These are phyloP conservation scores for Elsinoe arachidis DNA, from an alignment of 2,329 filamentous ascomycete species.

Conservation along the genomic window DNA sequence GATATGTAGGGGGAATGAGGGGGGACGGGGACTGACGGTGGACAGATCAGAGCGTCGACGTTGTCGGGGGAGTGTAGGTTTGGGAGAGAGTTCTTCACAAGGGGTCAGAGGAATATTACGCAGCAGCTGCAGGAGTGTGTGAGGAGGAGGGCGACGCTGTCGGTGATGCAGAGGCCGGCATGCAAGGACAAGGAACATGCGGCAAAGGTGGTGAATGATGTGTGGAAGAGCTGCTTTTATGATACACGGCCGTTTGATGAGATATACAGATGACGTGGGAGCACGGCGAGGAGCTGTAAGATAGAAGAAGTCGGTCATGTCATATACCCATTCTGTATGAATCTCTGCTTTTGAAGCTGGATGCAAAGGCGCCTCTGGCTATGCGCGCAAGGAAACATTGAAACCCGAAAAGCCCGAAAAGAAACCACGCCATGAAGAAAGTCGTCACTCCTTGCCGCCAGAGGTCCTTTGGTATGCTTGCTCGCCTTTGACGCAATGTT, in stretches of 20 bases:
- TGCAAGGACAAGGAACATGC: conserved; percentile 84
- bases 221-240: conserved; percentile 96
- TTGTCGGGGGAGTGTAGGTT: conserved; percentile 91
- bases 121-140: conserved; percentile 94
- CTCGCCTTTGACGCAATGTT: conserved; percentile 35
- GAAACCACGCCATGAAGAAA: not conserved
- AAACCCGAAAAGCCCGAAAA: not conserved
- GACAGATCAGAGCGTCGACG: conserved; percentile 75
- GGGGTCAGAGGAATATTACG: conserved; percentile 79
- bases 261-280: conserved; percentile 61
- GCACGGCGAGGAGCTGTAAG: not conserved
- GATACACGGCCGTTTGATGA: conserved; percentile 96
- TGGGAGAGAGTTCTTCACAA: conserved; percentile 72
- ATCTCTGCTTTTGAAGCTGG: conserved; percentile 10
- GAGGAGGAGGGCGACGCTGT: conserved; percentile 67
- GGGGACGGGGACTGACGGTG: not conserved
- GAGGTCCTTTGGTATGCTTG: conserved; percentile 36
- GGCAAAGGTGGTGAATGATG: conserved; percentile 80
- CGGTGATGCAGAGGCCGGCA: conserved; percentile 65
- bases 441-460: conserved; percentile 21
- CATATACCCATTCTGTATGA: conserved; percentile 14
- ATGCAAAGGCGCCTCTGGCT: not conserved
- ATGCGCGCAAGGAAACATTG: not conserved
- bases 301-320: not conserved
- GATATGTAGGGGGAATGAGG: not conserved